phyloP scores from a whole-genome alignment of 805 yeast genomes.

The Zygotorulaspora danielsina region DNA sequence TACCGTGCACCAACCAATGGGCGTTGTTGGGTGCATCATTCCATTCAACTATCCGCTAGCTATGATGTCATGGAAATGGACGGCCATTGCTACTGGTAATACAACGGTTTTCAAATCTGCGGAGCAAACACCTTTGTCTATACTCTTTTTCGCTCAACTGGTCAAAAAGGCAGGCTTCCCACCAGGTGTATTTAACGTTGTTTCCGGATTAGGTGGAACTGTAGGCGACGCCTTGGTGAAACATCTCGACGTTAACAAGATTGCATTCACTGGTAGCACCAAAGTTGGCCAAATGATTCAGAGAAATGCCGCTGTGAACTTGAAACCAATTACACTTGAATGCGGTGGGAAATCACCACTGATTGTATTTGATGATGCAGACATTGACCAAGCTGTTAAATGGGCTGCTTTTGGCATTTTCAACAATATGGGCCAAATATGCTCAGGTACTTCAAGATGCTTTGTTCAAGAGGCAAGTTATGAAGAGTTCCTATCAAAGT shows the following conservation, averaged over 20 bases:
- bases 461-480: slow-evolving; percentile 53
- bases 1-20: slow-evolving; percentile 51
- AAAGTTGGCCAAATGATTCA: slow-evolving; percentile 45
- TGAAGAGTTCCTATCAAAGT: slow-evolving; percentile 45
- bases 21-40: slow-evolving; percentile 49
- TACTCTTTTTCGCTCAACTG: slow-evolving; percentile 41
- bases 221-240: slow-evolving; percentile 46
- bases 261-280: slow-evolving; percentile 56
- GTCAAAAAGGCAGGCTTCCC: slow-evolving; percentile 46
- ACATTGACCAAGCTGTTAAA: slow-evolving; percentile 44
- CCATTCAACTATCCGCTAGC: slow-evolving; percentile 52
- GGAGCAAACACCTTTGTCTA: slow-evolving; percentile 48
- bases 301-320: slow-evolving; percentile 40
- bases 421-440: slow-evolving; percentile 60
- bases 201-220: slow-evolving; percentile 43
- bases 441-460: slow-evolving; percentile 60
- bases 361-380: slow-evolving; percentile 46
- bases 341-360: slow-evolving; percentile 53
- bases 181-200: slow-evolving; percentile 47
- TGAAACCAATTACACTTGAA: slow-evolving; percentile 47
- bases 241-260: slow-evolving; percentile 45
- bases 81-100: slow-evolving; percentile 47
- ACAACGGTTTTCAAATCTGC: slow-evolving; percentile 46
- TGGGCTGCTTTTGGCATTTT: slow-evolving; percentile 55
- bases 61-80: slow-evolving; percentile 49